Evolutionary conservation across 352 stramenopile species (phyloP), one percentile per base, ranked within the genome.

Genomic region (Globisporangium viniferum): DNA sequence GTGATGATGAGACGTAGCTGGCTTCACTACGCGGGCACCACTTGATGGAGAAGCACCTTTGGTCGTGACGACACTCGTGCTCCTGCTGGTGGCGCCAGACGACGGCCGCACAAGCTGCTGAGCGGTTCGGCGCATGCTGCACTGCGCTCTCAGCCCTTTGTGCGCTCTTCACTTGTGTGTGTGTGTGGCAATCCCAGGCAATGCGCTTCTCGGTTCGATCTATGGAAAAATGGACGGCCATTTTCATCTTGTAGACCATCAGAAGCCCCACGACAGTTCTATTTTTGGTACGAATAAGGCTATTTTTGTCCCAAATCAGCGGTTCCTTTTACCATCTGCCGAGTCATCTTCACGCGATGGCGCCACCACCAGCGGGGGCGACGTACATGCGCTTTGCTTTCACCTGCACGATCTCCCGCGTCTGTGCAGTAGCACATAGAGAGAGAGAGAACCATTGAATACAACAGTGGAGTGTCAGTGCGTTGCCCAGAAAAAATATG

Each of bases 401-500:
- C 15, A 72, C 67, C n/a, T 63, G 61, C 3, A 72, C 60, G 41
- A 72, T 64, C 60, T 72, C 55, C 14, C 41, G 67, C 18, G 59
- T 36, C 67, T 72, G 35, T 5, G 12, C 29, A 46, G 31, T 4
- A 31, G 41, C 22, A 18, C 31, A 33, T 6, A 33, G 10, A 29
- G 41, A 18, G 18, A 44, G 9, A 56, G 33, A 53, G 41, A 41
- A 51, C 24, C 24, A 24, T 24, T 3, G 29, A 9, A 48, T n/a
- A n/a, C 12, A 66, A 14, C 5, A 5, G 27, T 64, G n/a, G 2
- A 35, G 36, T 5, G 15, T 59, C 31, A 59, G 51, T 10, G 9
- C 33, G 27, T 9, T 2, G 9, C 5, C 6, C 31, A 33, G 31
- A 33, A 33, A 3, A 33, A 6, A 5, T 33, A 2, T 33, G 24